phyloP scores from a whole-genome alignment of 2,329 filamentous ascomycete species.

The Nigrospora osmanthi region DNA sequence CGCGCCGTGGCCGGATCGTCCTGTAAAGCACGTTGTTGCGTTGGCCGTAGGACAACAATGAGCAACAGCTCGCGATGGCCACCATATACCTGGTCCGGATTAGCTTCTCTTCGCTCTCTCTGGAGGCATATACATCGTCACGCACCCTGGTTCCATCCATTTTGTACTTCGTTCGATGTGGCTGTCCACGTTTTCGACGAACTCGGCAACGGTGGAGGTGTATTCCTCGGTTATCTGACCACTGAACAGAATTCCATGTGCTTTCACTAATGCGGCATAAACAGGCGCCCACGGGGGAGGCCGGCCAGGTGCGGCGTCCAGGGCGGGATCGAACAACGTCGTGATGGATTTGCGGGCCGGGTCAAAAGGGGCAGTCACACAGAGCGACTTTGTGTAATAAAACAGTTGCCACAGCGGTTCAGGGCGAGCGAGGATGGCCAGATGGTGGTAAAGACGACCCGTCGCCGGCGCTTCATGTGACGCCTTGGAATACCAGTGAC shows the following conservation, averaged over 20 bases:
- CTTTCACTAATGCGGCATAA: conserved; percentile 54
- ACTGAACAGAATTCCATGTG: conserved; percentile 58
- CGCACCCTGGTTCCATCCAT: conserved; percentile 43
- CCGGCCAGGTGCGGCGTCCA: conserved; percentile 14
- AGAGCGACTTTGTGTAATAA: conserved; percentile 64
- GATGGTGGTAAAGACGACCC: conserved; percentile 79
- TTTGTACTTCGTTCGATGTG: conserved; percentile 45
- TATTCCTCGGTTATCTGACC: conserved; percentile 39
- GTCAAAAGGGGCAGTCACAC: conserved; percentile 57
- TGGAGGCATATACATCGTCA: neutral
- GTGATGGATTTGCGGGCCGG: conserved; percentile 62
- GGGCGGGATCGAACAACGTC: conserved; percentile 56
- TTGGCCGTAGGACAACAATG: conserved; percentile 43
- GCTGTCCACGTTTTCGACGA: conserved; percentile 43
- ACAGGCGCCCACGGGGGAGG: conserved; percentile 25
- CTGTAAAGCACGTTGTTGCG: conserved; percentile 16
- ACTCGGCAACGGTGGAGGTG: conserved; percentile 33
- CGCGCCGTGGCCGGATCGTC: no score
- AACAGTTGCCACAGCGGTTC: conserved; percentile 65
- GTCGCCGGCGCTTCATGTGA: conserved; percentile 68
- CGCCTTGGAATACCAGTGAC: conserved; percentile 78
- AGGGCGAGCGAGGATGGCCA: conserved; percentile 69
- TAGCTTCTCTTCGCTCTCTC: neutral
- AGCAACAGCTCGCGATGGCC: conserved; percentile 47
- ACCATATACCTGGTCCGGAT: conserved; percentile 36